Evolutionary conservation across 768 basidiomycete genomes (phyloP).

Genomic region (Piloderma croceum): DNA sequence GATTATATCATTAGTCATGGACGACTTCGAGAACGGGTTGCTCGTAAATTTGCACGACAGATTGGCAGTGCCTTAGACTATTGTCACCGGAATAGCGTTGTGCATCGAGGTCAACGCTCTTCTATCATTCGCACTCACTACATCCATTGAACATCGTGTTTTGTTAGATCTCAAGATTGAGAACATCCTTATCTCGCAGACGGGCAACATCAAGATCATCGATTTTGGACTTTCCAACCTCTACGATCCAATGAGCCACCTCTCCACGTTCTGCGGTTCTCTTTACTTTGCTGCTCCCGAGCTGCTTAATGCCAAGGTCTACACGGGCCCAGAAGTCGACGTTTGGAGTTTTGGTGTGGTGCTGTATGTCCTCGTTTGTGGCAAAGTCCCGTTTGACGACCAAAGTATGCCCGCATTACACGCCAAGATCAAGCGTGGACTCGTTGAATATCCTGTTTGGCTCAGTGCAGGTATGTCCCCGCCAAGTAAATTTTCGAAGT

Average conservation of each 20-base stretch:
- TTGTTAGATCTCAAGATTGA: constrained; percentile 90
- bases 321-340: constrained; percentile 97
- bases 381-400: constrained; percentile 98
- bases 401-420: constrained; percentile 99
- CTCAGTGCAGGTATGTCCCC: constrained; percentile 77
- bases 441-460: constrained; percentile 98
- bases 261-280: constrained; percentile 95
- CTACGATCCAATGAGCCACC: constrained; percentile 73
- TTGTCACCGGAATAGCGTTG: constrained; percentile 95
- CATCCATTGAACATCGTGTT: constrained; percentile 7
- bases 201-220: constrained; percentile 99
- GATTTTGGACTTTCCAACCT: constrained; percentile 98
- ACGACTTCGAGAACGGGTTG: constrained; percentile 88
- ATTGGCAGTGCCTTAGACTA: constrained; percentile 96
- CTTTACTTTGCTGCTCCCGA: constrained; percentile 99
- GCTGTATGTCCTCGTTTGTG: constrained; percentile 94
- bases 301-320: constrained; percentile 91
- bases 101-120: constrained; percentile 80
- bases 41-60: constrained; percentile 95
- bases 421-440: constrained; percentile 96
- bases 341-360: constrained; percentile 99
- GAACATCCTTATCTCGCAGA: constrained; percentile 97
- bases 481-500: no score
- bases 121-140: constrained; percentile 4
- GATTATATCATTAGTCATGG: constrained; percentile 99